Evolutionary conservation across 2,329 filamentous ascomycete species (phyloP), one percentile per base, ranked within the genome.

Genomic region (Tolypocladium tundrense): DNA sequence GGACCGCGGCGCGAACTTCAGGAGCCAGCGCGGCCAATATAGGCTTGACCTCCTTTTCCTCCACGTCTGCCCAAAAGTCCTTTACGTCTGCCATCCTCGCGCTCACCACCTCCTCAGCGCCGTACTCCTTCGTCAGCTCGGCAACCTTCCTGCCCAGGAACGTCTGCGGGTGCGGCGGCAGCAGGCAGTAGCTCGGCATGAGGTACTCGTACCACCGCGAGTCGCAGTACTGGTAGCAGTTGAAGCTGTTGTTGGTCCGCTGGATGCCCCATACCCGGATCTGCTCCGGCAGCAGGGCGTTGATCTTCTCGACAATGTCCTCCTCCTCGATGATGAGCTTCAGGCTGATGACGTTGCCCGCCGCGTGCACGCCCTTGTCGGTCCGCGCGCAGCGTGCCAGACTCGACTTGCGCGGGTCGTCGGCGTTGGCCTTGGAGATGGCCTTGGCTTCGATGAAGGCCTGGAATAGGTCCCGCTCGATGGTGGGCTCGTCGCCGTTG

Each of bases 151-250:
- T 89, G 10, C 90, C 92, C 41, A 99, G 73, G 70, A 83, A 96
- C 60, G 90, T 95, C 61, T 88, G 87, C 0, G 92, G 92, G 69
- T 97, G 92, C 0, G 94, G 94, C 24, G 94, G 94, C 39, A 99
- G 76, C 65, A 99, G 89, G 58, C 89, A 91, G 73, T 97, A 91
- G 48, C 89, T 94, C 2, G 94, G 94, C 72, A 99, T 90, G 56
- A 99, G 79, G 70, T 99, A 99, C 75, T 99, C 94, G 74, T 99
- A 99, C 80, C 92, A 95, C 64, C 94, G 82, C 33, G 91, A 96
- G 73, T 99, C 94, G 73, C 93, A 97, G 58, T 90, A 83, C 69
- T 96, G 88, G 73, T 99, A 99, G 73, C 90, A 93, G 72, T 90
- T 97, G 78, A 97, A 99, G 64, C 86, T 85, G 63, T 92, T 93